phyloP scores from a whole-genome alignment of 768 basidiomycete genomes.

The Podaxis sp. region DNA sequence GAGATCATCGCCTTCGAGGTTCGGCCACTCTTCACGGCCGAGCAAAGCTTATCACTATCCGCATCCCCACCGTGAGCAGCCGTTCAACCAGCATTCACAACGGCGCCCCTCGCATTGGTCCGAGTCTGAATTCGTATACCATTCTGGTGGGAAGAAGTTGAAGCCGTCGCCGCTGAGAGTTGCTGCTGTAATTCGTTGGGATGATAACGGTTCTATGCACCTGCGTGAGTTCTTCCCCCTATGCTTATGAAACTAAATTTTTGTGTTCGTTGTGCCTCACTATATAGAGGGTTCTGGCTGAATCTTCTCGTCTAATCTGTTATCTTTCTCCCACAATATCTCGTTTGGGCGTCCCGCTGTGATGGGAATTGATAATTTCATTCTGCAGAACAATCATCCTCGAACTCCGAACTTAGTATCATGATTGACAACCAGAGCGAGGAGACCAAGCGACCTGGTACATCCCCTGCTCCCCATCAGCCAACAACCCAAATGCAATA shows the following conservation, averaged over 20 bases:
- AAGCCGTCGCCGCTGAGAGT: conserved; percentile 8
- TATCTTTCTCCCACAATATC: background rate
- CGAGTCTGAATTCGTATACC: background rate
- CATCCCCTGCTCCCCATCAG: background rate
- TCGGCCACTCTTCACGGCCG: background rate
- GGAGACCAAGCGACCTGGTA: background rate
- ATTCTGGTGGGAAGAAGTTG: background rate
- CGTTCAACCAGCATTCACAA: background rate
- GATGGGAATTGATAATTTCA: background rate
- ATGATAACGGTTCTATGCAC: background rate
- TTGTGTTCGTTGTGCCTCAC: background rate
- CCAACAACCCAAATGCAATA: background rate
- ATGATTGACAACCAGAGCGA: background rate
- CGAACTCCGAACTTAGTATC: background rate
- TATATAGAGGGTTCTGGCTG: background rate
- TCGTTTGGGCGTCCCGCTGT: background rate
- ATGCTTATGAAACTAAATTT: too few relatives aligned
- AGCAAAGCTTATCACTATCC: background rate
- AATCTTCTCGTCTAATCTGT: background rate
- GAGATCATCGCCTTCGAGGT: background rate
- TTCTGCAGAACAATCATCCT: background rate
- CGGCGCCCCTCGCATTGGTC: background rate
- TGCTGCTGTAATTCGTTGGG: conserved; percentile 2
- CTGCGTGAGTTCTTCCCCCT: conserved; percentile 1
- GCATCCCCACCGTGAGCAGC: background rate